Evolutionary conservation across 1,139 yeast genomes (phyloP).

Genomic region (Pneumocystis jirovecii): DNA sequence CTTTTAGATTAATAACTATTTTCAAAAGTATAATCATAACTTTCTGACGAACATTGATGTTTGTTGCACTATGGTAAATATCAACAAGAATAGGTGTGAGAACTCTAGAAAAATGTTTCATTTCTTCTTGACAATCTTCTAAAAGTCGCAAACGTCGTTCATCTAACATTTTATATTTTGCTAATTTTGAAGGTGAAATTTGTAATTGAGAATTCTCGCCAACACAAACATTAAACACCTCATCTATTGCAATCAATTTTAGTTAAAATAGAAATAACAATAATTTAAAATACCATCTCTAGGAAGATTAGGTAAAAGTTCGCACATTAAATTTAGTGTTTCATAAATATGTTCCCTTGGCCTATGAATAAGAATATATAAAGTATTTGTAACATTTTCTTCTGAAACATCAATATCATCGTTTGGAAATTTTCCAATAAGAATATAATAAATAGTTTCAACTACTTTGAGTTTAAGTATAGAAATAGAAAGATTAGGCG

Average conservation of each 20-base stretch:
- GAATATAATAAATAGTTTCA: conserved; percentile 22
- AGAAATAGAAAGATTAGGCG: conserved; percentile 19
- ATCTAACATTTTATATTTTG: background rate
- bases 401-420: conserved; percentile 11
- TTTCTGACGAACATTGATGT: conserved; percentile 46
- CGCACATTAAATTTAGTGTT: conserved; percentile 42
- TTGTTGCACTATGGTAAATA: conserved; percentile 64
- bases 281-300: conserved; percentile 8
- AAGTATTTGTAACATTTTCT: conserved; percentile 27
- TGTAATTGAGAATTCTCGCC: background rate
- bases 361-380: conserved; percentile 61
- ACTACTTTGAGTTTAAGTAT: conserved; percentile 21
- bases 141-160: conserved; percentile 15
- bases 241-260: background rate
- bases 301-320: conserved; percentile 30
- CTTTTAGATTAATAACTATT: conserved; percentile 28
- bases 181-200: conserved; percentile 17
- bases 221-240: conserved; percentile 17
- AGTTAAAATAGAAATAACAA: background rate
- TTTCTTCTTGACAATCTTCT: conserved; percentile 15
- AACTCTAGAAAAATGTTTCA: conserved; percentile 32
- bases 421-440: conserved; percentile 22
- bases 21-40: conserved; percentile 45
- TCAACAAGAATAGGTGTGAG: conserved; percentile 49
- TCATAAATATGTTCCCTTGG: conserved; percentile 51